Percentiles rank a stretch among this genome's conserved stretches.
phyloP scores from a whole-genome alignment of 202 grass and related monocot species.

The Miscanthus sacchariflorus region DNA sequence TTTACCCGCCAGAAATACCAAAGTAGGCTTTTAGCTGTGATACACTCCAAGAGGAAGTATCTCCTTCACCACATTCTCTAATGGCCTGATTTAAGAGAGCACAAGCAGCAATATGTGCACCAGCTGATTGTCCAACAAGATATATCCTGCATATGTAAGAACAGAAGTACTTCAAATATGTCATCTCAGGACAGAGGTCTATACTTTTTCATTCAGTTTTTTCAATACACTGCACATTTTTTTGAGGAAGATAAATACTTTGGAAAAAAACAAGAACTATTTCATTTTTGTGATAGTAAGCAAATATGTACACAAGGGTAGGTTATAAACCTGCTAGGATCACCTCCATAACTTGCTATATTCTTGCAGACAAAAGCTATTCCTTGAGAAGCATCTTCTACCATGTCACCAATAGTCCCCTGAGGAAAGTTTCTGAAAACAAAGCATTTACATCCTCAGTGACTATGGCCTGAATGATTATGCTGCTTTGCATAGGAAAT shows the following conservation, averaged over 20 bases:
- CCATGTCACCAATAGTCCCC: constrained; percentile 91
- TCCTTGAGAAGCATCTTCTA: constrained; percentile 88
- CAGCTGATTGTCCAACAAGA: constrained; percentile 95
- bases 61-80: constrained; percentile 83
- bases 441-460: constrained; percentile 38
- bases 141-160: constrained; percentile 75
- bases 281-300: constrained; percentile 1
- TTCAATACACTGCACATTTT: neutral
- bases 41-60: constrained; percentile 74
- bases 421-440: constrained; percentile 94
- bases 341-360: constrained; percentile 86
- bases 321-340: constrained; percentile 76
- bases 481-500: constrained; percentile 28
- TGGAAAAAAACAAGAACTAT: constrained; percentile 1
- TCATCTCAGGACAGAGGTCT: neutral
- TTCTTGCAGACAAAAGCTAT: constrained; percentile 91
- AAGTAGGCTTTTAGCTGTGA: constrained; percentile 94
- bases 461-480: constrained; percentile 15
- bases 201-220: neutral
- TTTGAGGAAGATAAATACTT: constrained; percentile 31
- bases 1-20: constrained; percentile 98
- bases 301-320: constrained; percentile 5
- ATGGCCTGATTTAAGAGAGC: constrained; percentile 83
- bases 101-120: constrained; percentile 96
- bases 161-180: constrained; percentile 11